Percentiles rank a stretch among this genome's conserved stretches.
Conservation (phyloP, 257 asterid genomes). For the Plantago elongata region DNA sequence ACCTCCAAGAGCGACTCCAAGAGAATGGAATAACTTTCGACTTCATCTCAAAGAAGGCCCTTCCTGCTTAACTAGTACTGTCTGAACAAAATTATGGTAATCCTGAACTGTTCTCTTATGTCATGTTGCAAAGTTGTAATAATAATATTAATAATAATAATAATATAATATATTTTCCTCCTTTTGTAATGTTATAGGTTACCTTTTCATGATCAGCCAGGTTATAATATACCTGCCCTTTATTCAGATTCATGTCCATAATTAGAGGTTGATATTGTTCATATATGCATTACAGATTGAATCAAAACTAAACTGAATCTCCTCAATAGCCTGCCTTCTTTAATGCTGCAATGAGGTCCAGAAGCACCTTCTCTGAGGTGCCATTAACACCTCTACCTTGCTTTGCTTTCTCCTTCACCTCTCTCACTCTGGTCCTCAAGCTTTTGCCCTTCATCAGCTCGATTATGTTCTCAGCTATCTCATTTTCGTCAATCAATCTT, state of each 20-base stretch:
- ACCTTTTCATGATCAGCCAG: no score
- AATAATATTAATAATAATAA: no score
- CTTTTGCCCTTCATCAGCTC: slow-evolving; percentile 23
- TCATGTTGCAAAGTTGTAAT: slow-evolving; percentile 8
- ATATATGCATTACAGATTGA: no score
- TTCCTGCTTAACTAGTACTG: slow-evolving; percentile 23
- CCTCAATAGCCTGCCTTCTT: slow-evolving; percentile 2
- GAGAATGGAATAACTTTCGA: slow-evolving; percentile 77
- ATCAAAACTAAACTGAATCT: not conserved
- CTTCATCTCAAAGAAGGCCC: slow-evolving; percentile 52
- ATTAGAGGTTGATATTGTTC: no score
- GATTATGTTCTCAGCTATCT: slow-evolving; percentile 31
- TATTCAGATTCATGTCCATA: no score
- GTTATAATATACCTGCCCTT: no score
- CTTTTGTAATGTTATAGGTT: no score
- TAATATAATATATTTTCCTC: no score
- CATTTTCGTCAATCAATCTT: slow-evolving; percentile 22
- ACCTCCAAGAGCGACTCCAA: slow-evolving; percentile 65
- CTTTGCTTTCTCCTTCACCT: slow-evolving; percentile 17
- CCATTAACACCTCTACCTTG: slow-evolving; percentile 22
- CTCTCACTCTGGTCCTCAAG: slow-evolving; percentile 29
- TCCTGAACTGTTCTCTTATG: not conserved
- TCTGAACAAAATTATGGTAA: not conserved
- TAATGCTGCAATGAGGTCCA: slow-evolving; percentile 16
- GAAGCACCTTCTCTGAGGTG: slow-evolving; percentile 19